Evolutionary conservation across 2,329 filamentous ascomycete genomes (phyloP), one percentile per base, ranked within the genome.

Genomic region (Epicoccum nigrum): DNA sequence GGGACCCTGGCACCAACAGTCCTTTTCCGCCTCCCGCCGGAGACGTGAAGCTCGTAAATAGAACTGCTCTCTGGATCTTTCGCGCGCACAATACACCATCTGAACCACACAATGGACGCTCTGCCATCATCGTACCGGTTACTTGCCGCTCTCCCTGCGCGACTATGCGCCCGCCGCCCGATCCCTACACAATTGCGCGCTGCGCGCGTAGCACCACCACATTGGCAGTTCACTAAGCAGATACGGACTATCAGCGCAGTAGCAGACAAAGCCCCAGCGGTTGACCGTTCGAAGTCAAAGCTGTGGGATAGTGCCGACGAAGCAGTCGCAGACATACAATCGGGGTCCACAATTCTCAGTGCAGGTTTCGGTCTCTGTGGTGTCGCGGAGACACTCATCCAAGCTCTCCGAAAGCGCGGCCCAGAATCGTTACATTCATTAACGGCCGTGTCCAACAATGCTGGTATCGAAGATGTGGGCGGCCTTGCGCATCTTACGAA

Each of bases 371-470:
- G 72, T 9, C 60, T 74, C 9, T 74, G 69, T 39, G 72, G 72
- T 41, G 68, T 74, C 16, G 69, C 72, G 34, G 71, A 74, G 13
- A 74, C 71, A 1, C 65, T 74, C 27, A 73, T 74, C 21, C 51
- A 63, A n/a, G 71, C 71, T 9, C 67, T 74, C 40, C 49, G 62
- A 31, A 65, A 62, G 44, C 63, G 70, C 3, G 69, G 70, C 1
- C 35, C 62, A 6, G 40, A 70, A 19, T 67, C 66, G 16, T 49
- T 72, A 27, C 67, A 72, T 28, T 67, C 66, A 6, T 75, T 93
- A 19, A 92, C 88, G 0, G 89, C 87, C 12, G 86, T 92, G 1
- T 92, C 89, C 33, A 93, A 93, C 70, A 93, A 93, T 68, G 89
- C 89, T 13, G 89, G 89, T 20, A 80, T 85, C 6, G 85, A 88